A percentile compares a stretch with the other conserved stretches of the same genome.
Conservation (phyloP, 495 filamentous ascomycete species). For the Daldinia vernicosa region DNA sequence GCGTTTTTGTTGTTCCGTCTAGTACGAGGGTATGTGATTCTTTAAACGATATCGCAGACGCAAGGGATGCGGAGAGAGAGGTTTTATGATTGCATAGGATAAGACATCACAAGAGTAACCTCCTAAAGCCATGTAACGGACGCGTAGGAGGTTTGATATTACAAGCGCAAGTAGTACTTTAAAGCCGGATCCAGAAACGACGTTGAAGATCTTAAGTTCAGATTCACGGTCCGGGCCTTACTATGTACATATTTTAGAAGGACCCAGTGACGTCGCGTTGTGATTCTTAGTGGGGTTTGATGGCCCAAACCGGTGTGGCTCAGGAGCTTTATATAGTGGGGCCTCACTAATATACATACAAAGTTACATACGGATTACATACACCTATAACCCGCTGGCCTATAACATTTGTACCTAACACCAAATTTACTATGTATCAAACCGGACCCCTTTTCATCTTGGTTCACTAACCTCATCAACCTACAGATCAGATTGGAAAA, state of each 20-base stretch:
- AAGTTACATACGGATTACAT: too few relatives aligned
- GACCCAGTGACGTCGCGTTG: conserved; percentile 40
- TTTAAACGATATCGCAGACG: conserved; percentile 10
- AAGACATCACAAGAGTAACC: conserved; percentile 5
- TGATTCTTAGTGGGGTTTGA: conserved; percentile 32
- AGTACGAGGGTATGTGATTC: conserved; percentile 15
- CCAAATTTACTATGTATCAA: too few relatives aligned
- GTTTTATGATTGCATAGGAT: conserved; percentile 7
- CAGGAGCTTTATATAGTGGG: conserved; percentile 15
- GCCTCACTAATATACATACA: neutral
- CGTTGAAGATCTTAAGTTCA: conserved; percentile 30
- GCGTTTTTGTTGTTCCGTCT: conserved; percentile 1
- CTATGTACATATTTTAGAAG: conserved; percentile 10
- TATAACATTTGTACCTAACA: too few relatives aligned
- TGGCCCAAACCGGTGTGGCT: conserved; percentile 16
- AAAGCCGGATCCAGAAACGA: conserved; percentile 23
- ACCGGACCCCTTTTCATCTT: neutral
- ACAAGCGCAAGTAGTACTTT: neutral
- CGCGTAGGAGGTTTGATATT: conserved; percentile 11
- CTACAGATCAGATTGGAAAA: neutral
- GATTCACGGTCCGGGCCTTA: neutral
- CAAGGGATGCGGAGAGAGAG: conserved; percentile 8
- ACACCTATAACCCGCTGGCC: too few relatives aligned
- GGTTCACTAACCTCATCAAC: neutral
- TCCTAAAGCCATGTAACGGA: conserved; percentile 4